Evolutionary conservation across 106 monocot species (phyloP), one percentile per base, ranked within the genome.

Genomic region (Vanilla planifolia): DNA sequence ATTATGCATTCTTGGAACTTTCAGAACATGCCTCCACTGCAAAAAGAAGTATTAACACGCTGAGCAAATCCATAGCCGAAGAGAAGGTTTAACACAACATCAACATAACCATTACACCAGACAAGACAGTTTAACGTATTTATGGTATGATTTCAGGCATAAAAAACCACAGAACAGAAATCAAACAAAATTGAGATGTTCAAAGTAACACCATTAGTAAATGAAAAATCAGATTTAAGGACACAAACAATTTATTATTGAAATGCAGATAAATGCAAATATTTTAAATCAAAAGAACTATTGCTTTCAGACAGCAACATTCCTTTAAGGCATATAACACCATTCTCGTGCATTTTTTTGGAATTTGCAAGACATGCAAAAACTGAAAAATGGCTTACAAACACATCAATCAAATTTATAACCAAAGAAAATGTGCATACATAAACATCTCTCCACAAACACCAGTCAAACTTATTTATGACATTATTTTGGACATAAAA

Each of bases 1-100:
- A 69, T 98, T 98, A 56, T 92, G 98, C 8, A 67, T 61, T 62
- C 66, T 70, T 59, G 79, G 84, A 52, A 92, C 46, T 75, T 82
- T 84, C 43, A 78, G 61, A 22, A 65, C 77, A 68, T 55, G 73
- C 35, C 71, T 80, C 91, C 91, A 91, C 98, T 98, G 88, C 41
- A 75, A 76, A 66, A 42, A 30, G 30, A 62, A 58, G 34, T 35
- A 46, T 4, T 32, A 63, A 22, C 16, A 46, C 17, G 42, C 26
- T 43, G 34, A 32, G 56, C 14, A 17, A 62, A 56, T 55, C 24
- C 33, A n/a, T 41, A 51, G 44, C 57, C 15, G 8, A 57, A 10
- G 2, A 3, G 21, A 35, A 35, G 34, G 33, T 3, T 19, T 19
- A 33, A 57, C 35, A 57, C 20, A 8, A 2, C 19, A 36, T 21